phyloP scores from a whole-genome alignment of 306 rosid species.

The Rosa multiflora region DNA sequence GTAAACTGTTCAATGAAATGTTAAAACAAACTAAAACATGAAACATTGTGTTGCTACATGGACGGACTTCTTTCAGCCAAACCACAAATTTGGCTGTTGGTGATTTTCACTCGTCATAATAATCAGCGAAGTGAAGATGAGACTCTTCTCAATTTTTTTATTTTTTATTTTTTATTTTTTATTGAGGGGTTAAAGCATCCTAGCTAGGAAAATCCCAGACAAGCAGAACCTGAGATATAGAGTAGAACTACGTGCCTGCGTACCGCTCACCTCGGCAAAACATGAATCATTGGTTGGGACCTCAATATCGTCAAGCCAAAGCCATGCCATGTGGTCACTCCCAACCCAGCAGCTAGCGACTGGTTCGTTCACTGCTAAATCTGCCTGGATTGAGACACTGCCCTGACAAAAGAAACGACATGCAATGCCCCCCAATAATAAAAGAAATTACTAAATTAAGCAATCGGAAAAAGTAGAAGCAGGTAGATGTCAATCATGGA shows the following conservation, averaged over 20 bases:
- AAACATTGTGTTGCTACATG: background rate
- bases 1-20: too few species aligned
- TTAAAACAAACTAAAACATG: background rate
- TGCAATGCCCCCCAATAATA: background rate
- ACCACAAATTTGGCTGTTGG: background rate
- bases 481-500: background rate
- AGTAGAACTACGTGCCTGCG: background rate
- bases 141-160: too few species aligned
- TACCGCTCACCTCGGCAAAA: background rate
- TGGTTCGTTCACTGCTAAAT: background rate
- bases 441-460: background rate
- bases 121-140: background rate
- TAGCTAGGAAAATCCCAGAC: background rate
- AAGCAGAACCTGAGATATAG: background rate
- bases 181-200: background rate
- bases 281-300: background rate
- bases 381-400: constrained; percentile 7
- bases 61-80: background rate
- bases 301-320: background rate
- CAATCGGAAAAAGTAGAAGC: background rate
- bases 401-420: background rate
- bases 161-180: background rate
- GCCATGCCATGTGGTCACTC: background rate
- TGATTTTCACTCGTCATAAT: background rate
- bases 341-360: background rate